Percentiles rank a stretch among this genome's conserved stretches.
These are phyloP conservation scores for Lithohypha guttulata DNA, from an alignment of 2,329 filamentous ascomycete genomes.

Conservation along the genomic window DNA sequence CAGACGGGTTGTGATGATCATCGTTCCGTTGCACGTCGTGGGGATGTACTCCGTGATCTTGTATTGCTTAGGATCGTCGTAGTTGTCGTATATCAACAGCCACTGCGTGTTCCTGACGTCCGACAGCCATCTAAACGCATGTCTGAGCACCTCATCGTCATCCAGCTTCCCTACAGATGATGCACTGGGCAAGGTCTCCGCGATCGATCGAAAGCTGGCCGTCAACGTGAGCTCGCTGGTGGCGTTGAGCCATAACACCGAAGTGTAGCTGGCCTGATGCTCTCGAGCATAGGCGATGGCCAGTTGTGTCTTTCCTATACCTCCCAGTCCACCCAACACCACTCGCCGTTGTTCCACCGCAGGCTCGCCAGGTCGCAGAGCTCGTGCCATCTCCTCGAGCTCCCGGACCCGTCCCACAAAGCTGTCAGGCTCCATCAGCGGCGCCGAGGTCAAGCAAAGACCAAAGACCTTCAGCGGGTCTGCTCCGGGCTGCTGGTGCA, in stretches of 20 bases:
- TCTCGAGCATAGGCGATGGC: conserved; percentile 28
- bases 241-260: conserved; percentile 36
- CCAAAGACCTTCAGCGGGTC: not conserved
- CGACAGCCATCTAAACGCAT: conserved; percentile 14
- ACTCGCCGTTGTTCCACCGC: not conserved
- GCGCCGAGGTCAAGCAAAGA: not conserved
- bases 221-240: conserved; percentile 29
- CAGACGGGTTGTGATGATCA: conserved; percentile 20
- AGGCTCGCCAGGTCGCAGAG: not conserved
- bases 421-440: not conserved
- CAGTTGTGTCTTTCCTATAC: conserved; percentile 38
- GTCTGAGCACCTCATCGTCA: not conserved
- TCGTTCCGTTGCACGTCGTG: conserved; percentile 12
- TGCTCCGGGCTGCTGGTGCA: not conserved
- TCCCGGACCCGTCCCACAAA: not conserved
- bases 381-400: not conserved
- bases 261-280: conserved; percentile 29
- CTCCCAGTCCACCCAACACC: conserved; percentile 33
- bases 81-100: conserved; percentile 22
- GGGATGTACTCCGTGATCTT: conserved; percentile 15
- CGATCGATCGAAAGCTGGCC: conserved; percentile 22
- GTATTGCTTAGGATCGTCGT: conserved; percentile 16
- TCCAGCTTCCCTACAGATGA: not conserved
- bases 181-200: conserved; percentile 5
- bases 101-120: conserved; percentile 15